Base-by-base conservation (phyloP, 2,329 filamentous ascomycete genomes). In the Colletotrichum incanum region DNA sequence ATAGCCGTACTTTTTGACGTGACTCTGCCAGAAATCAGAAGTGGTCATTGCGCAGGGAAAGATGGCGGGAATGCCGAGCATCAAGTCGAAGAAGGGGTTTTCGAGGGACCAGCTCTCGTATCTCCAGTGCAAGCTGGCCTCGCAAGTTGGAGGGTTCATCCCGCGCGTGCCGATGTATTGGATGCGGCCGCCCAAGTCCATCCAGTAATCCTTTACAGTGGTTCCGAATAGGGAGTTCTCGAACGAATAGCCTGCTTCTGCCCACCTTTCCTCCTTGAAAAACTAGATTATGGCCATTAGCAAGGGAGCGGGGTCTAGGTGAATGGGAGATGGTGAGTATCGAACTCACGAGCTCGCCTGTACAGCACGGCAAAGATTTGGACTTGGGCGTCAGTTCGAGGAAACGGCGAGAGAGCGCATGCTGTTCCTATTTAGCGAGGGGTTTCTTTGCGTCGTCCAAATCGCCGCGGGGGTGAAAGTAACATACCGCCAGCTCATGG, bases 401-500 rank as follows among this genome's bases (percentile, higher is more conserved):
- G n/a, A 62, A 50, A 20, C 37, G 18, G 1, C n/a, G 3, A 28
- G 60, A 68, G 23, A 52, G 23, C 5, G 41, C 8, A 31, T 41
- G 41, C 58, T 37, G 3, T 14, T 28, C 4, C 4, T 8, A 0
- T 49, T 61, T 6, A 31, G 55, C 12, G 0, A 11, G 28, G 1
- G 2, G 7, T 26, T 11, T 31, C 9, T 39, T 39, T 39, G 12
- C n/a, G 2, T 56, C 11, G n/a, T 39, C n/a, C 34, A 18, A 20
- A 18, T 16, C 14, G n/a, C 23, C 12, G 9, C 5, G 23, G 2
- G 12, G 18, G 11, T 3, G 14, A 3, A 16, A 2, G 16, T 39
- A 8, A 18, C 68, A 50, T 26, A 71, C 68, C 68, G 60, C 55
- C 14, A 71, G 34, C 23, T 71, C 68, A 50, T 71, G 68, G 37